Conservation (phyloP, 2,329 filamentous ascomycete species). For the Trichoderma oligosporum region DNA sequence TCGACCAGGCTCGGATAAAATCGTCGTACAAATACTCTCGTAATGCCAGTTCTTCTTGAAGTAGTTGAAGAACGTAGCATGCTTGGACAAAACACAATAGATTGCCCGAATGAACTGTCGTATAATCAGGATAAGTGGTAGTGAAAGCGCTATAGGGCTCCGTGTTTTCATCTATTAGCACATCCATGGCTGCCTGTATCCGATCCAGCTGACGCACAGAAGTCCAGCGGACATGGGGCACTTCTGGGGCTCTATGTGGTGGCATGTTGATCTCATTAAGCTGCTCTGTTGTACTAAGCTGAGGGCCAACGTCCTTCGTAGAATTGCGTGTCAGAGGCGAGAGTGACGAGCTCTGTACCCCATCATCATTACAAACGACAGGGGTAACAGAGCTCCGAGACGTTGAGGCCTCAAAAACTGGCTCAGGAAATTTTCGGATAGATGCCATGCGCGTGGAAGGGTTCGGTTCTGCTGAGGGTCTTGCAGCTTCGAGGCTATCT, state of each 20-base stretch:
- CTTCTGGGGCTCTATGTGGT: background rate
- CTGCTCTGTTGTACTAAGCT: background rate
- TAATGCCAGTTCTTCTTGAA: conserved; percentile 34
- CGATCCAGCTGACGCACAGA: conserved; percentile 17
- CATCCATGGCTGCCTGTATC: conserved; percentile 21
- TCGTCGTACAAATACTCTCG: conserved; percentile 50
- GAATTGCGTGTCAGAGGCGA: background rate
- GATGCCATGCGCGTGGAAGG: conserved; percentile 25
- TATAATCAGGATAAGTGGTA: conserved; percentile 43
- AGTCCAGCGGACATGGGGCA: background rate
- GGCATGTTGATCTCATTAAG: background rate
- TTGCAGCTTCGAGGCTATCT: conserved; percentile 21
- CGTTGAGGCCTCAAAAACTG: conserved; percentile 27
- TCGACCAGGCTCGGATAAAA: conserved; percentile 45
- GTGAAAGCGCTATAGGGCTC: conserved; percentile 40
- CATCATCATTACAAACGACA: conserved; percentile 22
- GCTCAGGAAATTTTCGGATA: conserved; percentile 25
- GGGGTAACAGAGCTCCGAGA: conserved; percentile 33
- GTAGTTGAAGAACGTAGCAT: conserved; percentile 41
- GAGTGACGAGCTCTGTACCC: background rate
- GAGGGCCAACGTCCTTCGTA: background rate
- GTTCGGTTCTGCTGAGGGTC: background rate
- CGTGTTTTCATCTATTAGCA: background rate
- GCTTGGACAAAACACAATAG: conserved; percentile 43
- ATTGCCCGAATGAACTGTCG: conserved; percentile 37